These are phyloP conservation scores for Prunus dulcis DNA, from an alignment of 306 rosid genomes.

Conservation along the genomic window DNA sequence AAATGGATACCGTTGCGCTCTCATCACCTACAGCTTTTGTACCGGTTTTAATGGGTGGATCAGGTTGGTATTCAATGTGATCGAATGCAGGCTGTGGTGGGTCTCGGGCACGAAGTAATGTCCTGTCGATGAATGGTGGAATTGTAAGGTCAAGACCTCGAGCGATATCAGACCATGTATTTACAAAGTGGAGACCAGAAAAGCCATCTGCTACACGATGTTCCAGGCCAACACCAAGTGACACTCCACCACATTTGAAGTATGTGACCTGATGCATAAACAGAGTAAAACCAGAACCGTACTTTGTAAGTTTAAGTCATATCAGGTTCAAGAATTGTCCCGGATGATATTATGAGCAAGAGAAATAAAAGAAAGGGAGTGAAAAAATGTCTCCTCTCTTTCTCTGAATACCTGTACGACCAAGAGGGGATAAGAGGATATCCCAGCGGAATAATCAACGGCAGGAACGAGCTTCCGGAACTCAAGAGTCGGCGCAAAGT, in stretches of 20 bases:
- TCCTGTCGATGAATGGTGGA: constrained; percentile 62
- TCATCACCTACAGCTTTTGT: constrained; percentile 26
- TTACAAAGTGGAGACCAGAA: constrained; percentile 70
- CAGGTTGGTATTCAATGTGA: constrained; percentile 61
- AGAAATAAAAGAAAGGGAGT: too few relatives aligned
- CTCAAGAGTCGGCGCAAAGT: constrained; percentile 69
- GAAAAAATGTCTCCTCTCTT: too few relatives aligned
- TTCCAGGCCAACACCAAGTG: constrained; percentile 73
- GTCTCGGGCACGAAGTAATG: constrained; percentile 57
- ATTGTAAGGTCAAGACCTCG: constrained; percentile 57
- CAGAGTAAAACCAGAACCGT: not conserved
- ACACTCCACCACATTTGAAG: constrained; percentile 76
- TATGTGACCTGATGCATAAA: constrained; percentile 45
- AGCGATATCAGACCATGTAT: constrained; percentile 16
- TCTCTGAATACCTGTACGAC: constrained; percentile 8
- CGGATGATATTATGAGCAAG: too few relatives aligned
- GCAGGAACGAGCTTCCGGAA: constrained; percentile 74
- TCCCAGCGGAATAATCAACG: constrained; percentile 66
- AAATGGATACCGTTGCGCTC: constrained; percentile 41
- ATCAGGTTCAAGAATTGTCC: too few relatives aligned
- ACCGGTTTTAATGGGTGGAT: constrained; percentile 45
- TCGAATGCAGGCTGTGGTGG: constrained; percentile 60
- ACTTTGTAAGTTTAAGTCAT: too few relatives aligned
- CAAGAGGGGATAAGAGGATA: constrained; percentile 54
- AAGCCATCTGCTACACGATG: constrained; percentile 70